phyloP scores from a whole-genome alignment of 768 basidiomycete genomes.

The Dacryopinax spathularia region DNA sequence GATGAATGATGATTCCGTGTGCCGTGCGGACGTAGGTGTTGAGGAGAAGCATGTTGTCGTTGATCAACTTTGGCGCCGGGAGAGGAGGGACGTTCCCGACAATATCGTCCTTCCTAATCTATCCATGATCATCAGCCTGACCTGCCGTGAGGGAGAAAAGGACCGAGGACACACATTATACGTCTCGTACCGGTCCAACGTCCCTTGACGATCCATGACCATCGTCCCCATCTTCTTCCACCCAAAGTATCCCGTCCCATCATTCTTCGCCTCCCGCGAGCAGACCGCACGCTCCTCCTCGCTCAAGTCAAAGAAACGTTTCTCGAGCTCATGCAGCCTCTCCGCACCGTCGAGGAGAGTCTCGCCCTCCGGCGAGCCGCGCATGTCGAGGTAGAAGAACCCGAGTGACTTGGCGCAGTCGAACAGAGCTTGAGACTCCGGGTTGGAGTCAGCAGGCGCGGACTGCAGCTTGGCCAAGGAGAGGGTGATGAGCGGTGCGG shows the following conservation, averaged over 20 bases:
- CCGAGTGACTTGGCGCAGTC: neutral
- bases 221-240: neutral
- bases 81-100: neutral
- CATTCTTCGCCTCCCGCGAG: neutral
- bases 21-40: neutral
- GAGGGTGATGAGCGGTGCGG: neutral
- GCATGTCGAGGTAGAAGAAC: neutral
- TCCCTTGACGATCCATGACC: neutral
- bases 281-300: neutral
- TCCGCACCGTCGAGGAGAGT: neutral
- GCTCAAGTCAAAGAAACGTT: neutral
- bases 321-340: neutral
- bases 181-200: neutral
- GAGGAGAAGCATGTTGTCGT: neutral
- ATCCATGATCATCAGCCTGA: slow-evolving; percentile 3
- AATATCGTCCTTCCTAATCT: neutral
- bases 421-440: neutral
- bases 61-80: neutral
- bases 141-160: neutral
- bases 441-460: neutral
- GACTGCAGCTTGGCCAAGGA: neutral
- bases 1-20: neutral
- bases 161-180: neutral
- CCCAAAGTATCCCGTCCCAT: neutral
- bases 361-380: neutral